These are phyloP conservation scores for Exsudoporus floridanus DNA, from an alignment of 1,284 basidiomycete species.

Conservation along the genomic window DNA sequence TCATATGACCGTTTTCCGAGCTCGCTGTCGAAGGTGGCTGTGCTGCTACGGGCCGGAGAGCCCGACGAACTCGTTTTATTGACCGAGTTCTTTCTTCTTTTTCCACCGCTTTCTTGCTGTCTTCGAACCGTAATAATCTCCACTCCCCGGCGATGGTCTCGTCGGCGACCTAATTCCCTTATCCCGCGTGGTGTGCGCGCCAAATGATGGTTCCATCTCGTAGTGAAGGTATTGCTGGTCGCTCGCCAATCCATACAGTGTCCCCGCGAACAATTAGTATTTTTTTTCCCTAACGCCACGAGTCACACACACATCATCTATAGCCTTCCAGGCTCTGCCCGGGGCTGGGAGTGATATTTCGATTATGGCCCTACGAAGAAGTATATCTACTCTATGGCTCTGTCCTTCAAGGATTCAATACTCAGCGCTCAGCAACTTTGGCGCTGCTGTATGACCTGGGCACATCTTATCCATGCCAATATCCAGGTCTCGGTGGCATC, in stretches of 20 bases:
- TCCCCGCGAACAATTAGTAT: not conserved
- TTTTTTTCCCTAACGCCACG: conserved; percentile 13
- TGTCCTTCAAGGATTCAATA: not conserved
- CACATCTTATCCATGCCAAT: not conserved
- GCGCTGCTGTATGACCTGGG: not conserved
- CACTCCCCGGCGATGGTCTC: too few species aligned
- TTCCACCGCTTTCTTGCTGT: not conserved
- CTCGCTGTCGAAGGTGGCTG: not conserved
- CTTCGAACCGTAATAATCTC: not conserved
- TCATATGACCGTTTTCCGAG: conserved; percentile 6
- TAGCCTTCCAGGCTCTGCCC: conserved; percentile 5
- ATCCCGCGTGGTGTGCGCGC: not conserved
- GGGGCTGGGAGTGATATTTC: not conserved
- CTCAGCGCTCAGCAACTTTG: not conserved
- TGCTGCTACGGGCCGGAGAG: too few species aligned
- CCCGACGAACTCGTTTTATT: too few species aligned
- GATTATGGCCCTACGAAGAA: not conserved
- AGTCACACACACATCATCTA: conserved; percentile 6
- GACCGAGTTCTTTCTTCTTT: not conserved
- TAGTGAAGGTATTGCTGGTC: conserved; percentile 17
- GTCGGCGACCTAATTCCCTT: too few species aligned
- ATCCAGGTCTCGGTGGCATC: not conserved
- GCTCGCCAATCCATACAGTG: not conserved
- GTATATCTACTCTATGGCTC: not conserved
- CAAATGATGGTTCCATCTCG: not conserved